Evolutionary conservation across 192 early-diverging fungal genomes (phyloP), one percentile per base, ranked within the genome.

Genomic region (Helicostylum pulchrum): DNA sequence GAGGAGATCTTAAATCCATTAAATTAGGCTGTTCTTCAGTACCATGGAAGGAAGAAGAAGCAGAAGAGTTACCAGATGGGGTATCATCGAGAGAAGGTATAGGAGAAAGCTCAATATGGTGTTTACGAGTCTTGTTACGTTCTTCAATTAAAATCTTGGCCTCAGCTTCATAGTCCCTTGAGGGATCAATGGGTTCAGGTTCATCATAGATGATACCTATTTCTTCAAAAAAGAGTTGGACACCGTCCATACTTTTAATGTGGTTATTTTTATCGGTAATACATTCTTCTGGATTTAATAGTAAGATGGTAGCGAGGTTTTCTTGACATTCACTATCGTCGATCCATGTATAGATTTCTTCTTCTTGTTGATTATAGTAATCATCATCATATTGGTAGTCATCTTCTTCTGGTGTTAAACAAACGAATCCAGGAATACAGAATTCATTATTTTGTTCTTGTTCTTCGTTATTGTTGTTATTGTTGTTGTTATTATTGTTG

Each of bases 141-240:
- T 62, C 23, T 32, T 55, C 26, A 26, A 64, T 47, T 31, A 66
- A 23, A 17, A 31, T n/a, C 31, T 49, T 6, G 6, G 52, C 52
- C 46, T 73, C 71, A n/a, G 66, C 62, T 32, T 73, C 71, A 23
- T 73, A 73, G 10, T 73, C 66, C 21, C 57, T 49, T 8, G 34
- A 60, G 30, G 71, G 71, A 58, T 73, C 71, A 46, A 73, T 73
- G 23, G 61, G 66, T 26, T 67, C 61, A 7, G 71, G 71, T 46
- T 73, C 71, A 30, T 73, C 65, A 4, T 55, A 55, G 2, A 73
- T 45, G 15, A 53, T 63, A 10, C 71, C 71, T 3, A 73, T 48
- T 53, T 73, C 71, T 53, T 66, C 61, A 64, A 73, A 73, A 23
- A 73, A 67, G 5, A 62, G 26, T n/a, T 50, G 21, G 10, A 58